Conservation (phyloP, 2,329 filamentous ascomycete genomes). For the Periconia sp. region DNA sequence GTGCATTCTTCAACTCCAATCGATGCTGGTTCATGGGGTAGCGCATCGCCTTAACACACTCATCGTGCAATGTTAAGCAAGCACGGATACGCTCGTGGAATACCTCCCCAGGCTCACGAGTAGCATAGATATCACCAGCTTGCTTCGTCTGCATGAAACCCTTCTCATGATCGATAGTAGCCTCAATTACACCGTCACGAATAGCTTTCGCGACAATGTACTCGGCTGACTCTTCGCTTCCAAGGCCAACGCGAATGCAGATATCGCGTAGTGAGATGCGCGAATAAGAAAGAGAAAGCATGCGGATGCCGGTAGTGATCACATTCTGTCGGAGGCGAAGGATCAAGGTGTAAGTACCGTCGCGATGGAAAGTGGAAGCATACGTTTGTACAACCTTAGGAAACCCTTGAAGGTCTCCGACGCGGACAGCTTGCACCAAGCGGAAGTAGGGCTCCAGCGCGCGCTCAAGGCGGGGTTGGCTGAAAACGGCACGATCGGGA, state of each 20-base stretch:
- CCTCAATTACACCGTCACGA: constrained; percentile 94
- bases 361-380: constrained; percentile 82
- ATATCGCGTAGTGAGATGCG: constrained; percentile 96
- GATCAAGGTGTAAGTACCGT: constrained; percentile 94
- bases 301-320: constrained; percentile 98
- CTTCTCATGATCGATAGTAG: constrained; percentile 86
- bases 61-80: constrained; percentile 88
- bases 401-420: constrained; percentile 95
- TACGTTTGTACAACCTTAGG: constrained; percentile 81
- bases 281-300: constrained; percentile 98
- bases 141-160: constrained; percentile 99
- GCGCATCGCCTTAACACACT: constrained; percentile 99
- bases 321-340: constrained; percentile 95
- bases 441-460: constrained; percentile 91
- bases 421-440: constrained; percentile 90
- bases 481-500: constrained; percentile 91
- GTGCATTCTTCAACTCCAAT: constrained; percentile 94
- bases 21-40: constrained; percentile 99
- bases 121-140: constrained; percentile 92
- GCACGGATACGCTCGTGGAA: constrained; percentile 97
- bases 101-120: constrained; percentile 90
- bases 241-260: constrained; percentile 89
- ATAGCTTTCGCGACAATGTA: constrained; percentile 99
- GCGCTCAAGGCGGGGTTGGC: constrained; percentile 81
- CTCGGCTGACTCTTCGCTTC: constrained; percentile 95